These are phyloP conservation scores for Rugonectria rugulosa DNA, from an alignment of 2,329 filamentous ascomycete genomes.

Conservation along the genomic window DNA sequence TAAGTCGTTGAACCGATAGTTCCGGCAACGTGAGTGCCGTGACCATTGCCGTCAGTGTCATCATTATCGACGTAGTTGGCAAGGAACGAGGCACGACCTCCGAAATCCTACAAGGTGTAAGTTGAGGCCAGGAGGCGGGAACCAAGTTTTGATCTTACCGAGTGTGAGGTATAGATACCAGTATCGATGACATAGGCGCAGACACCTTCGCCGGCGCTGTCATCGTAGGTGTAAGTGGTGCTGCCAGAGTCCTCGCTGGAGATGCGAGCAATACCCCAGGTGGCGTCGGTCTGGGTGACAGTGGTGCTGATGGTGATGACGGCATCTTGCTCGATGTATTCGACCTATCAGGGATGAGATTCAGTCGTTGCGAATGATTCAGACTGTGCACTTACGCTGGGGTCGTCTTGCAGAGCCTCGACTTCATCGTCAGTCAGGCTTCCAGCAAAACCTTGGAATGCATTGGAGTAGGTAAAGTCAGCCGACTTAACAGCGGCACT, in stretches of 20 bases:
- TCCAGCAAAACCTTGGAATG: slow-evolving; percentile 40
- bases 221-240: slow-evolving; percentile 49
- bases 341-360: slow-evolving; percentile 35
- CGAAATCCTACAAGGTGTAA: slow-evolving; percentile 39
- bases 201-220: slow-evolving; percentile 49
- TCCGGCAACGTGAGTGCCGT: slow-evolving; percentile 51
- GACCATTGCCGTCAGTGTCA: slow-evolving; percentile 46
- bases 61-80: slow-evolving; percentile 38
- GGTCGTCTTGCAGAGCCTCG: slow-evolving; percentile 37
- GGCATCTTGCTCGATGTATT: slow-evolving; percentile 51
- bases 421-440: slow-evolving; percentile 37
- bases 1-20: slow-evolving; percentile 45
- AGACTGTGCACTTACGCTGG: slow-evolving; percentile 27
- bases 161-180: slow-evolving; percentile 49
- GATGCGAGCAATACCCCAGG: slow-evolving; percentile 50
- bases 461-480: slow-evolving; percentile 39
- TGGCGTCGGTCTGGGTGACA: slow-evolving; percentile 44
- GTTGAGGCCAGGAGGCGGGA: not conserved
- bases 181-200: slow-evolving; percentile 58
- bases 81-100: slow-evolving; percentile 44
- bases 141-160: slow-evolving; percentile 36
- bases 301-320: slow-evolving; percentile 39
- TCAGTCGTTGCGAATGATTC: not conserved
- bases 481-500: slow-evolving; percentile 41
- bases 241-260: slow-evolving; percentile 43